Base-by-base conservation (phyloP, 441 rosid species). In the Corymbia calophylla region DNA sequence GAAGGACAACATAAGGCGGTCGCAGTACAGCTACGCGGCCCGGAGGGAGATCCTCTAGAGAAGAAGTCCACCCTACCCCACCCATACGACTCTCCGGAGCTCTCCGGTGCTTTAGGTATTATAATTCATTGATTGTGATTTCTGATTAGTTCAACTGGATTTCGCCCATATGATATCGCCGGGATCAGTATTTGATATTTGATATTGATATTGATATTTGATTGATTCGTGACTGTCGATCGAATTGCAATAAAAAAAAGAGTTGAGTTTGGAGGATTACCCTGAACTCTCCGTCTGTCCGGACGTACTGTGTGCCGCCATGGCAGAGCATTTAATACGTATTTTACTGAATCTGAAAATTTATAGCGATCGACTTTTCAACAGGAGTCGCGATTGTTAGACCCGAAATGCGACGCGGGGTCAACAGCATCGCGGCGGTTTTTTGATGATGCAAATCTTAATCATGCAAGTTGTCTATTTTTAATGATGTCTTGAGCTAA, bases 1-100 rank as follows among this genome's bases (percentile, higher is more conserved):
- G 86, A 81, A 48, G 86, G 88, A 89, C 86, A 89, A 89, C 90
- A 86, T 86, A 53, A 44, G 86, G 88, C 86, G 90, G 70, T 77
- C 88, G 88, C 88, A 86, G 86, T 89, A 86, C 88, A 73, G 88
- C 32, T 86, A 6, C 86, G 88, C 86, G 12, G 88, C 86, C 35
- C 70, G 90, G 88, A 55, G 90, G 84, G 88, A 86, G 62, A 53
- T 86, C 64, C 90, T 86, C 73, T 68, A 68, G 73, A 86, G 70
- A 70, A 15, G 21, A 15, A 64, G 73, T 35, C 32, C 0, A 0
- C 32, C 70, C 15, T 58, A 58, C 70, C 53, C 11, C 58, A 4
- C 53, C 11, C 58, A 4, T 31, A 31, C 23, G 39, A 1, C 17
- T 68, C 77, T 35, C 18, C 23, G 70, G 44, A 31, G 77, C 44